A percentile compares a stretch with the other conserved stretches of the same genome.
phyloP scores from a whole-genome alignment of 179 eudicot genomes.

The Corrigiola litoralis region DNA sequence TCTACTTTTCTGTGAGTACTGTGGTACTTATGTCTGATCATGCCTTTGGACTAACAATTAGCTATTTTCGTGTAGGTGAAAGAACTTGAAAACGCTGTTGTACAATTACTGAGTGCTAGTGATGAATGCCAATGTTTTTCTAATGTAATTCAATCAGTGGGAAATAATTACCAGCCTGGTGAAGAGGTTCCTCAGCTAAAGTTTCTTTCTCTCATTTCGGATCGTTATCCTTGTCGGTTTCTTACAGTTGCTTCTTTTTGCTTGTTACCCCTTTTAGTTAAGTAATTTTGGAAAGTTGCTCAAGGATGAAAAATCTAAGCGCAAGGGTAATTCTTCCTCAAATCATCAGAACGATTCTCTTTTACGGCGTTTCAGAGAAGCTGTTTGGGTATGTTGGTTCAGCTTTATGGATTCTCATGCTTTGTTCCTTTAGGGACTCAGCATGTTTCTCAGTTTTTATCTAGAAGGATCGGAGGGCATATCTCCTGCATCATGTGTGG shows the following conservation, averaged over 20 bases:
- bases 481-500: neutral
- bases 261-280: conserved; percentile 33
- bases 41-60: neutral
- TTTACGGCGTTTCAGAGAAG: conserved; percentile 74
- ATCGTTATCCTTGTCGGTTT: neutral
- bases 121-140: conserved; percentile 56
- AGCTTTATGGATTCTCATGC: neutral
- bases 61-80: conserved; percentile 59
- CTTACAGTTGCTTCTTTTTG: neutral
- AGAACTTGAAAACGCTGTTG: conserved; percentile 59
- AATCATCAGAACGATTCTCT: conserved; percentile 39
- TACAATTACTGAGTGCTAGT: conserved; percentile 48
- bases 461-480: neutral
- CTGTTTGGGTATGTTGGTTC: conserved; percentile 68
- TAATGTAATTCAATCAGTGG: conserved; percentile 51
- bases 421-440: no score
- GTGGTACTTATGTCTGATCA: conserved; percentile 4
- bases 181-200: conserved; percentile 38
- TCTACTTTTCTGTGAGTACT: neutral
- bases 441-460: no score
- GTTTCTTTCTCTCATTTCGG: neutral
- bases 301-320: conserved; percentile 47
- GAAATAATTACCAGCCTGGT: conserved; percentile 46
- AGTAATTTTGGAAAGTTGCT: conserved; percentile 59
- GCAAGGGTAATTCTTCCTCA: conserved; percentile 38